Conservation (phyloP, 1,284 basidiomycete species). For the Kwoniella shivajii region DNA sequence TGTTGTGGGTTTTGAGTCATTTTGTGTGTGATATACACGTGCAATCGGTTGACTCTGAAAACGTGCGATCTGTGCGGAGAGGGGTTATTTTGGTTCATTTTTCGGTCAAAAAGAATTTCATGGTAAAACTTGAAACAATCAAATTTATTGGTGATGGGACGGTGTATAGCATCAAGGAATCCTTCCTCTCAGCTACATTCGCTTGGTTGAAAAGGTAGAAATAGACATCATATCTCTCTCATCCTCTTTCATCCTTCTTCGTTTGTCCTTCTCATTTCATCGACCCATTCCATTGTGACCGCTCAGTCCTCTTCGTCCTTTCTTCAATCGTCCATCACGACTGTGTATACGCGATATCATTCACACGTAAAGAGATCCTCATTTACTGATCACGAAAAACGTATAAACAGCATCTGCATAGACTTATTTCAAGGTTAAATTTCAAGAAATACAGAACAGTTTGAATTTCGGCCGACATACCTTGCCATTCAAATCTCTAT, state of each 20-base stretch:
- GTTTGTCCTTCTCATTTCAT: conserved; percentile 1
- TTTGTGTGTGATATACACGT: too few relatives aligned
- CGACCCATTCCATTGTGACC: conserved; percentile 1
- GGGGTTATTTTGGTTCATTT: too few relatives aligned
- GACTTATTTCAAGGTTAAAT: not conserved
- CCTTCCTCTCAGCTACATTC: too few relatives aligned
- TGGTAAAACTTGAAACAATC: too few relatives aligned
- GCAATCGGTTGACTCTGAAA: too few relatives aligned
- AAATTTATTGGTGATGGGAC: too few relatives aligned
- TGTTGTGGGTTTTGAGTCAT: too few relatives aligned
- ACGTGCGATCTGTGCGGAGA: too few relatives aligned
- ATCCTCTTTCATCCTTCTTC: not conserved
- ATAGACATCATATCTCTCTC: too few relatives aligned
- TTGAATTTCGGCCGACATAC: conserved; percentile 18
- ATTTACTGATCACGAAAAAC: not conserved
- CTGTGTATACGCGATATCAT: not conserved
- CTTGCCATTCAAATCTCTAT: conserved; percentile 4
- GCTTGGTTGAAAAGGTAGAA: too few relatives aligned
- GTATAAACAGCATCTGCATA: not conserved
- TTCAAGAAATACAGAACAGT: not conserved
- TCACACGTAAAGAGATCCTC: not conserved
- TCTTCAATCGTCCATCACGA: not conserved
- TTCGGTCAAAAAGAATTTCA: too few relatives aligned
- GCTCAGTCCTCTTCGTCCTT: conserved; percentile 11
- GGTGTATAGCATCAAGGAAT: too few relatives aligned